Percentiles rank a stretch among this genome's conserved stretches.
These are phyloP conservation scores for Dictyostelium purpureum DNA, from an alignment of 78 protist genomes.

Conservation along the genomic window DNA sequence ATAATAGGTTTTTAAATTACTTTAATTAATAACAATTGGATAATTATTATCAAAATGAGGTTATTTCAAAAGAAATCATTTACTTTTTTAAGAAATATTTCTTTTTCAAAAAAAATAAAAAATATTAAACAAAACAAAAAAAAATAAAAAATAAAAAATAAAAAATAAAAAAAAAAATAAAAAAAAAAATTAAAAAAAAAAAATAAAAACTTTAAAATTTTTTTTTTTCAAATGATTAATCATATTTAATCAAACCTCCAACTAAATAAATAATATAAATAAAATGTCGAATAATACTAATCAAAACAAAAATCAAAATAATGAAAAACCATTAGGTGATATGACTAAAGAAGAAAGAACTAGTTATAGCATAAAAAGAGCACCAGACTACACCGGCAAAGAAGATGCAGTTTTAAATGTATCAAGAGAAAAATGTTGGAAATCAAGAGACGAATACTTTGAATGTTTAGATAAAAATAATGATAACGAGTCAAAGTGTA, in stretches of 20 bases:
- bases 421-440: constrained; percentile 38
- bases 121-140: neutral
- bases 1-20: too few relatives aligned
- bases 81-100: too few relatives aligned
- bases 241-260: too few relatives aligned
- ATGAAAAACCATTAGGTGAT: constrained; percentile 12
- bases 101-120: neutral
- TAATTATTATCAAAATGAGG: too few relatives aligned
- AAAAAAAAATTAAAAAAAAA: too few relatives aligned
- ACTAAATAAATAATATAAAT: too few relatives aligned
- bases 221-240: too few relatives aligned
- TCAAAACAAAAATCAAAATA: neutral
- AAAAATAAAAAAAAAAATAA: neutral
- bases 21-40: too few relatives aligned
- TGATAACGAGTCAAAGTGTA: constrained; percentile 32
- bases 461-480: constrained; percentile 45
- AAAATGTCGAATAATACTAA: neutral
- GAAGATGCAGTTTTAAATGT: neutral
- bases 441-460: constrained; percentile 45
- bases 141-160: neutral
- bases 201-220: too few relatives aligned
- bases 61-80: too few relatives aligned
- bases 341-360: constrained; percentile 71
- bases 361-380: constrained; percentile 34
- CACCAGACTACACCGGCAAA: constrained; percentile 64